Base-by-base conservation (phyloP, 441 rosid genomes). In the Erodium trifolium region DNA sequence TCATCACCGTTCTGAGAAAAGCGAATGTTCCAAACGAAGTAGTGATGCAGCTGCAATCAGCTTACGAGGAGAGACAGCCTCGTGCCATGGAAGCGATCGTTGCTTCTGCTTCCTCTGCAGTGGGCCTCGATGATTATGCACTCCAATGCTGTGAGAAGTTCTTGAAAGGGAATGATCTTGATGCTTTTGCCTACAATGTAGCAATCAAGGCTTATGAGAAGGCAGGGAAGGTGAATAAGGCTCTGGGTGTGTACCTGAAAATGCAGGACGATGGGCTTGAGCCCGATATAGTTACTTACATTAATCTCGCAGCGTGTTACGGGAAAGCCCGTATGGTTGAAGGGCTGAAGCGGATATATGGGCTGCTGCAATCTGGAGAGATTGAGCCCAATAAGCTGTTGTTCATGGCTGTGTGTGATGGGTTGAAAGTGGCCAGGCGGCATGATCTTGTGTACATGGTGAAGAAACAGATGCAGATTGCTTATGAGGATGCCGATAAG, bases 251-350 rank as follows among this genome's bases (percentile, higher is more conserved):
- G 23, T 86, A 78, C 72, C 84, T 87, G 95, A 90, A 84, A 71
- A 88, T 88, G 93, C 88, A 85, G 74, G 95, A 88, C 19, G 77
- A 81, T 18, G 89, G 90, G 35, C 69, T 88, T 63, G 78, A 86
- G 63, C 92, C 95, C 16, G 98, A 93, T 78, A 18, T 84, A 29
- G 84, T 87, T 45, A 90, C 98, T 12, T 82, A 72, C 47, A 82
- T 85, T n/a, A 73, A 81, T 80, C 83, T 93, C 41, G 91, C 83
- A 37, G 80, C 75, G 68, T 82, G 96, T 71, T 90, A 93, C 47
- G 93, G 92, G 45, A 90, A 82, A 79, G 90, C 97, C 45, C 91
- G 92, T 19, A 84, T 92, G 93, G 77, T 88, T 34, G 91, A 86
- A 73, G 98, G 96, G 53, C 88, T 90, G 78, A 87, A 85, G 78